Evolutionary conservation across 176 grass and related monocot species (phyloP).

Genomic region (Bolboschoenus planiculmis): DNA sequence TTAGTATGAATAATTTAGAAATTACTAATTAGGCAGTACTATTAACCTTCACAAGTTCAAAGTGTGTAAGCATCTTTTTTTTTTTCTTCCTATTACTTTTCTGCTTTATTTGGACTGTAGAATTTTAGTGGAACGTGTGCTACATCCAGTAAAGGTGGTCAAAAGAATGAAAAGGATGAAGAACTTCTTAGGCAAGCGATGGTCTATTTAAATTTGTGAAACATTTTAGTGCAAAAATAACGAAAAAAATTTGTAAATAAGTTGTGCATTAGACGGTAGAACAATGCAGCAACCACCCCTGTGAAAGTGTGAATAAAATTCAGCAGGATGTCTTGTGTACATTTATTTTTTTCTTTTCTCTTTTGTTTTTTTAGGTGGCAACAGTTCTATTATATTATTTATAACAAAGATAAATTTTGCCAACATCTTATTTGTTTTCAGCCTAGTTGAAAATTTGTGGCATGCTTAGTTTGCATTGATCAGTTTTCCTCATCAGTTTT

Average conservation of each 20-base stretch:
- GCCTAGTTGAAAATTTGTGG: background rate
- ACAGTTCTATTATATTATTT: slow-evolving; percentile 11
- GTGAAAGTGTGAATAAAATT: slow-evolving; percentile 14
- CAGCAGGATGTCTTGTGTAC: slow-evolving; percentile 11
- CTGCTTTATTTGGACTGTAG: slow-evolving; percentile 3
- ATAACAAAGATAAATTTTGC: slow-evolving; percentile 10
- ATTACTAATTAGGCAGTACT: background rate
- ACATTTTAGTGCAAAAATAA: slow-evolving; percentile 12
- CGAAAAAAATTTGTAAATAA: slow-evolving; percentile 18
- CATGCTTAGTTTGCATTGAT: background rate
- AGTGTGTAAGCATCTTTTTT: background rate
- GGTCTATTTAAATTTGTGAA: slow-evolving; percentile 11
- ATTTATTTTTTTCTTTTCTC: background rate
- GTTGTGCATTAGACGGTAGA: slow-evolving; percentile 24
- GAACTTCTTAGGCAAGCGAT: background rate
- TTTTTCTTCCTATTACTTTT: background rate
- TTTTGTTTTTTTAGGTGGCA: background rate
- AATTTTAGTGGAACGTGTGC: background rate
- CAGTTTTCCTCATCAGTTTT: background rate
- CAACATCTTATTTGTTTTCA: slow-evolving; percentile 1
- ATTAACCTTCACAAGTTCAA: background rate
- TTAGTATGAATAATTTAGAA: background rate
- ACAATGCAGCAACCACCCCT: slow-evolving; percentile 7
- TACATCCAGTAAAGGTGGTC: background rate
- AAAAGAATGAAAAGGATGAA: background rate